A percentile compares a stretch with the other conserved stretches of the same genome.
Conservation (phyloP, 2,329 filamentous ascomycete genomes). For the Chalaropsis thielavioides region DNA sequence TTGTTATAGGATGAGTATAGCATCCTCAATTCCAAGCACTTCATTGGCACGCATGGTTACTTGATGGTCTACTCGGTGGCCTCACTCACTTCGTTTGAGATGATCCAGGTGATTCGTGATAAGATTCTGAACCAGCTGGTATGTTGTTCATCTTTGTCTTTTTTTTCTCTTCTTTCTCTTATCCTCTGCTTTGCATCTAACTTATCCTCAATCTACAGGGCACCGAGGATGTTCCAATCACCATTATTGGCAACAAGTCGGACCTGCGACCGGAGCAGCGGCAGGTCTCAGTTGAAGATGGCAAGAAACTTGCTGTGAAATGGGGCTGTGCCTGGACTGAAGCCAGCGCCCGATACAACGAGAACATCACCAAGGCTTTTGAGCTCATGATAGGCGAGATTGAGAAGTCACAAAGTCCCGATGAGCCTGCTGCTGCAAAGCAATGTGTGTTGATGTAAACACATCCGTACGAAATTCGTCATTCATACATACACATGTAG, state of each 20-base stretch:
- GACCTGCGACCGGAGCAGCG: conserved; percentile 86
- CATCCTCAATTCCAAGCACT: conserved; percentile 95
- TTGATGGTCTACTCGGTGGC: conserved; percentile 98
- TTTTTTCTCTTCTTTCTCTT: background rate
- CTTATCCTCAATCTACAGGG: conserved; percentile 41
- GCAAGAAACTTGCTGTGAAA: conserved; percentile 69
- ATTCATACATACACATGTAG: too few relatives aligned
- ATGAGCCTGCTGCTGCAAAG: conserved; percentile 61
- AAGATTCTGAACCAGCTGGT: conserved; percentile 96
- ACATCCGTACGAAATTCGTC: background rate
- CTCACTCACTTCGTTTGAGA: conserved; percentile 87
- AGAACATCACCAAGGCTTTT: conserved; percentile 85
- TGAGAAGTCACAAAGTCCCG: conserved; percentile 84
- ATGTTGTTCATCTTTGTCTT: conserved; percentile 25
- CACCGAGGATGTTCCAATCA: conserved; percentile 80
- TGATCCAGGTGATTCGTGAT: conserved; percentile 88
- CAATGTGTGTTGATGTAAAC: conserved; percentile 78
- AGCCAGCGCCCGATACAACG: conserved; percentile 83
- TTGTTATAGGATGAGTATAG: conserved; percentile 77
- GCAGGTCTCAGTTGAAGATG: conserved; percentile 75
- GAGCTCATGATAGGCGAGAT: conserved; percentile 90
- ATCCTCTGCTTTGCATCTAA: background rate
- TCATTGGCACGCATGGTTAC: conserved; percentile 97
- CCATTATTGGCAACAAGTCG: conserved; percentile 94
- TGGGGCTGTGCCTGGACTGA: conserved; percentile 91